Evolutionary conservation across 805 yeast genomes (phyloP).

Genomic region (Spathaspora hagerdaliae): DNA sequence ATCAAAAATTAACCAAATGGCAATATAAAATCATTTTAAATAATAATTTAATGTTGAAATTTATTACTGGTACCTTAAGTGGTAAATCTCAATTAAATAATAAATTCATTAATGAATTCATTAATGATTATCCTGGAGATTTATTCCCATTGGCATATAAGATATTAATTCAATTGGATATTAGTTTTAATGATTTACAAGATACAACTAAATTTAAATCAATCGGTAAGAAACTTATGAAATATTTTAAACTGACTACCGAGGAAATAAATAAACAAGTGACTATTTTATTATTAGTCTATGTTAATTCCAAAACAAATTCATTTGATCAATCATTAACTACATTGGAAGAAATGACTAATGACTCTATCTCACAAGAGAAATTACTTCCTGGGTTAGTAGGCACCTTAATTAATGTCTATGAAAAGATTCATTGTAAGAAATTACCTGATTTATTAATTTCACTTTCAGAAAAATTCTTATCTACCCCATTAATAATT

Average conservation of each 20-base stretch:
- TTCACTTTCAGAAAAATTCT: conserved; percentile 14
- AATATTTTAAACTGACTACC: conserved; percentile 7
- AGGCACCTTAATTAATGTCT: conserved; percentile 46
- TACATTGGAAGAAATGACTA: conserved; percentile 30
- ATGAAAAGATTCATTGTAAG: conserved; percentile 40
- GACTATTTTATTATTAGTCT: conserved; percentile 27
- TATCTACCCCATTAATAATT: conserved; percentile 4
- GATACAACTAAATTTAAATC: conserved; percentile 9
- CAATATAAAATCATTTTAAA: conserved; percentile 40
- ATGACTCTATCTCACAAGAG: conserved; percentile 17
- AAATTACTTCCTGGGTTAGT: conserved; percentile 43
- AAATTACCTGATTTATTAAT: conserved; percentile 22
- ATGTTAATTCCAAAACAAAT: conserved; percentile 15
- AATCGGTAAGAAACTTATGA: conserved; percentile 19
- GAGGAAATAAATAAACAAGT: conserved; percentile 9
- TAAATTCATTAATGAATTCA: conserved; percentile 15
- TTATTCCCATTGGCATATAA: conserved; percentile 25
- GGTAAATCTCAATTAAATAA: conserved; percentile 8
- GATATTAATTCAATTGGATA: conserved; percentile 23
- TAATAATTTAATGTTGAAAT: conserved; percentile 43
- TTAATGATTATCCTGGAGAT: conserved; percentile 26
- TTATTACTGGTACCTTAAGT: conserved; percentile 34
- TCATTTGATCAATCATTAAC: conserved; percentile 28
- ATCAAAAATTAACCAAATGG: conserved; percentile 22
- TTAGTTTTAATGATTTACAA: conserved; percentile 22